phyloP scores from a whole-genome alignment of 2,329 filamentous ascomycete genomes.

The Xylariomycetidae sp. region DNA sequence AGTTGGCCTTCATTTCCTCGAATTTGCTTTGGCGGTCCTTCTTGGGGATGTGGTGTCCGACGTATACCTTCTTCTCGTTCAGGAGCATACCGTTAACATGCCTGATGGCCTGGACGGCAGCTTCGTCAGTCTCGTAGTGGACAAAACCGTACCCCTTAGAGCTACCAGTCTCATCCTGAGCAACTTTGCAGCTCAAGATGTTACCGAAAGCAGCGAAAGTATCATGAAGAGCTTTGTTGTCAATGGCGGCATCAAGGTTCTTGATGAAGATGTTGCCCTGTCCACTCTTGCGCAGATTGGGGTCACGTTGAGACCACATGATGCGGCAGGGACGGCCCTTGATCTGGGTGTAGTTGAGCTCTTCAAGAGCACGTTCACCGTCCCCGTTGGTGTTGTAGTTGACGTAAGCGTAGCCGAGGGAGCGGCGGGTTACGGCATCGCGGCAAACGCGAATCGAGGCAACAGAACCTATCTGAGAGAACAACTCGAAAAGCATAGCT shows the following conservation, averaged over 20 bases:
- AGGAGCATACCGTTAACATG: conserved; percentile 99
- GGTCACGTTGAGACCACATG: conserved; percentile 99
- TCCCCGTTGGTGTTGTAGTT: conserved; percentile 99
- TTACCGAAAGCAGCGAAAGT: conserved; percentile 98
- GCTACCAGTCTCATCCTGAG: conserved; percentile 91
- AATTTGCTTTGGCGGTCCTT: conserved; percentile 99
- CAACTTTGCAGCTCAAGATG: conserved; percentile 99
- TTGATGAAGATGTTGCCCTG: conserved; percentile 99
- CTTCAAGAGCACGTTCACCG: conserved; percentile 96
- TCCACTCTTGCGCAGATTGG: conserved; percentile 96
- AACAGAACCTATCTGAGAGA: conserved; percentile 98
- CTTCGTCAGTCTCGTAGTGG: conserved; percentile 99
- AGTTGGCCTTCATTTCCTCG: conserved; percentile 99
- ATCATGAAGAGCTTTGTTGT: conserved; percentile 99
- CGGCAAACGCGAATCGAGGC: conserved; percentile 99
- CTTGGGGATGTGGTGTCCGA: conserved; percentile 99
- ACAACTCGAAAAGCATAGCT: conserved; percentile 99
- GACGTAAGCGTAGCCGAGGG: conserved; percentile 98
- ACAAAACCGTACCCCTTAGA: conserved; percentile 99
- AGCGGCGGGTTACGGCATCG: conserved; percentile 96
- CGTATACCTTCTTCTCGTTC: conserved; percentile 99
- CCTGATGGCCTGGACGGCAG: conserved; percentile 95
- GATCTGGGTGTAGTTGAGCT: conserved; percentile 99
- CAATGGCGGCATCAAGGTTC: conserved; percentile 96
- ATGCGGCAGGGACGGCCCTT: conserved; percentile 99